A percentile compares a stretch with the other conserved stretches of the same genome.
phyloP scores from a whole-genome alignment of 169 alveolate species.

The Plasmodium vinckei region DNA sequence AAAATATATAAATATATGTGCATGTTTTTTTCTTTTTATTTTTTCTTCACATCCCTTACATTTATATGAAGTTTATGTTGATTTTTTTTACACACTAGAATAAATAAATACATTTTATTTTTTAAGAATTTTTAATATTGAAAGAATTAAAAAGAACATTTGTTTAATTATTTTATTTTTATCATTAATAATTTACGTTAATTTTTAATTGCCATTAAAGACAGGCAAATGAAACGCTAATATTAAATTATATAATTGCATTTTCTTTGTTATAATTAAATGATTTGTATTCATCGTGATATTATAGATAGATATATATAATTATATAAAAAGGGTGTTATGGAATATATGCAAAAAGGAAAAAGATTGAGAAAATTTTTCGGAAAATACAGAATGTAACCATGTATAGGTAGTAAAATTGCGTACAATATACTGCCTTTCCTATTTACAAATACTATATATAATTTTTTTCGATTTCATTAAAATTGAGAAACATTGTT shows the following conservation, averaged over 20 bases:
- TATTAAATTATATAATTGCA: no score
- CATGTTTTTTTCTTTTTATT: not conserved
- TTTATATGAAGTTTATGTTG: constrained; percentile 11
- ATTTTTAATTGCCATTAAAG: not conserved
- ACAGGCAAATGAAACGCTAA: not conserved
- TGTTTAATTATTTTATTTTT: constrained; percentile 6
- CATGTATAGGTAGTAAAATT: no score
- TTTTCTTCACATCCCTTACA: not conserved
- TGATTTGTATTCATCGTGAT: not conserved
- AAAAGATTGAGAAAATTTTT: not conserved
- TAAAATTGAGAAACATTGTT: no score
- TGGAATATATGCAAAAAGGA: not conserved
- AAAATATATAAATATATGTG: not conserved
- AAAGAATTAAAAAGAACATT: constrained; percentile 12
- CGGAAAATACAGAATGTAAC: no score
- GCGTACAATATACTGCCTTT: no score
- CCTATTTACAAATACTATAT: no score
- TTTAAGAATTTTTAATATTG: not conserved
- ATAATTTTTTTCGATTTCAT: no score
- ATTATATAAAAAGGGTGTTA: not conserved
- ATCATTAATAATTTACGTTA: not conserved
- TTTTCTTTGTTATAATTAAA: not conserved
- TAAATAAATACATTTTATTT: constrained; percentile 2
- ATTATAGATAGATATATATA: not conserved
- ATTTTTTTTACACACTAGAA: not conserved